Evolutionary conservation across 805 yeast genomes (phyloP), one percentile per base, ranked within the genome.

Genomic region (Wickerhamomyces chaumierensis): DNA sequence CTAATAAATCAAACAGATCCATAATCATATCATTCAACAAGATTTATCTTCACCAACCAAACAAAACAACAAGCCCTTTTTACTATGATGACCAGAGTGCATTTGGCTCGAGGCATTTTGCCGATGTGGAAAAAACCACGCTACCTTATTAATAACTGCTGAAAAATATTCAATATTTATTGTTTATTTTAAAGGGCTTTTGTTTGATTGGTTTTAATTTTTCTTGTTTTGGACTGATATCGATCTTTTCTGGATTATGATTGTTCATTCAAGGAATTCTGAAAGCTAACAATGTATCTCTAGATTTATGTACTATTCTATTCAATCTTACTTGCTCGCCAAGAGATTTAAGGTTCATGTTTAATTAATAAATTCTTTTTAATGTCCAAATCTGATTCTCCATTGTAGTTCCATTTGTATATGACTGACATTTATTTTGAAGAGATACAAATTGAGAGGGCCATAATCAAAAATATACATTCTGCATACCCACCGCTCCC

Each of bases 61-160:
- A 21, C 23, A 21, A 21, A 21, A 21, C 9, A 21, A 21, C 6
- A 21, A 9, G 9, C 9, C 23, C 23, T 33, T 29, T 8, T 31
- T 35, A 14, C 36, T 23, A 44, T 46, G 52, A 49, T 48, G 53
- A 48, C 50, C 40, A 44, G 96, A 87, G 95, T 85, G 96, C 96
- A 87, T 87, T 87, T 87, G 96, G 95, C 96, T 87, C 95, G 94
- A 86, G 95, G 82, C 82, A 60, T 71, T 68, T 62, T 69, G 87
- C 82, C 87, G 88, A 72, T 87, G 96, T 87, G 95, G 96, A 87
- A 84, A 84, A 83, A 84, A 69, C 77, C 95, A 73, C 79, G 96
- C 96, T 87, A 87, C 96, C 96, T 87, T 71, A 75, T 60, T 67
- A 64, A 63, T 65, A 66, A 65, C 68, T 73, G 74, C 83, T 77